Conservation (phyloP, 495 filamentous ascomycete genomes). For the Talaromyces liani region DNA sequence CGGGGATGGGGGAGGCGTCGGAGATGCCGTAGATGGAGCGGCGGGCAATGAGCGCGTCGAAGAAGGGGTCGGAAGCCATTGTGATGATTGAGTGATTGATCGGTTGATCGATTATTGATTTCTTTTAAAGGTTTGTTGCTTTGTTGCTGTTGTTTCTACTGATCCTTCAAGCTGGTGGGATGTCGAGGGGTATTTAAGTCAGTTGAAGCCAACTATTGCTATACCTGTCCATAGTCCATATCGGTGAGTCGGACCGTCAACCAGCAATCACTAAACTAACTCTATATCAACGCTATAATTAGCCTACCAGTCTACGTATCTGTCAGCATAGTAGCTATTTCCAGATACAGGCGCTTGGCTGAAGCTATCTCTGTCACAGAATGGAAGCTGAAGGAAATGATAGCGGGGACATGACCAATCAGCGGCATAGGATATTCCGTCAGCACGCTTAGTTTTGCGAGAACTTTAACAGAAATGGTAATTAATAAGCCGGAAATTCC, state of each 20-base stretch:
- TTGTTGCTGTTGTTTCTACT: not conserved
- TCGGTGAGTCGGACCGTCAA: not conserved
- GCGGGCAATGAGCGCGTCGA: conserved; percentile 24
- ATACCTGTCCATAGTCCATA: not conserved
- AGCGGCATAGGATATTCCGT: not conserved
- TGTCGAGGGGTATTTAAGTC: not conserved
- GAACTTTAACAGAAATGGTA: not conserved
- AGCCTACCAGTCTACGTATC: not conserved
- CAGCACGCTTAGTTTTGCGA: not conserved
- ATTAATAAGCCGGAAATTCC: not conserved
- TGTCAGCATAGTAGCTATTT: not conserved
- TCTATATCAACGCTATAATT: not conserved
- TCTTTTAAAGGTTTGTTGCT: not conserved
- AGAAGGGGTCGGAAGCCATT: conserved; percentile 3
- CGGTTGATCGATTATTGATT: not conserved
- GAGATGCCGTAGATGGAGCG: conserved; percentile 44
- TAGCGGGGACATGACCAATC: not conserved
- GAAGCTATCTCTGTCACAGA: not conserved
- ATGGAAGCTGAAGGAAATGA: not conserved
- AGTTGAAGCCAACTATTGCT: not conserved
- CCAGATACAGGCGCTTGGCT: not conserved
- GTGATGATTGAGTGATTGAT: not conserved
- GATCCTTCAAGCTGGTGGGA: not conserved
- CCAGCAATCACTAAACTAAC: not conserved
- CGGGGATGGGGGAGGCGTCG: conserved; percentile 36